Conservation (phyloP, 305 asterid species). For the Lippia alba region DNA sequence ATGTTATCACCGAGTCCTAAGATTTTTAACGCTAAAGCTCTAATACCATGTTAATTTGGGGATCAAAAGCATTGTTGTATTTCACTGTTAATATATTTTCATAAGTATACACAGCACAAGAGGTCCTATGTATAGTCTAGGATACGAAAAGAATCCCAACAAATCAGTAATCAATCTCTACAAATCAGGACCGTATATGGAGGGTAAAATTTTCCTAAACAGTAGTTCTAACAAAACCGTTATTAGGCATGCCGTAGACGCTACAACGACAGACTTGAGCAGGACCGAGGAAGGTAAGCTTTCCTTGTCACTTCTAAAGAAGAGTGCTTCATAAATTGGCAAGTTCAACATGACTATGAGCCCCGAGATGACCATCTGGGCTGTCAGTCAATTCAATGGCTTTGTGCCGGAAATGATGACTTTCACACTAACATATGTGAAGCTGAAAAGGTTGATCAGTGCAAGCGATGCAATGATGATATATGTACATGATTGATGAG, state of each 20-base stretch:
- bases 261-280: constrained; percentile 42
- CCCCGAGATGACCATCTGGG: constrained; percentile 42
- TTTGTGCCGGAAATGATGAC: constrained; percentile 11
- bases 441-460: constrained; percentile 56
- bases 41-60: no score
- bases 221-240: no score
- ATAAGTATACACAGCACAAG: no score
- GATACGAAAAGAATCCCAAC: no score
- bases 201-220: no score
- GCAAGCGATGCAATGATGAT: constrained; percentile 57
- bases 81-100: no score
- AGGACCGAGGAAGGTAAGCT: constrained; percentile 43
- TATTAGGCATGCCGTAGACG: constrained; percentile 33
- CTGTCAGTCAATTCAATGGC: constrained; percentile 7
- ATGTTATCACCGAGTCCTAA: no score
- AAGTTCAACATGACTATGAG: constrained; percentile 39
- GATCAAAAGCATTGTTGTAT: no score
- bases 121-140: no score
- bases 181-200: no score
- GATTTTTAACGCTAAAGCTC: no score
- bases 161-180: no score
- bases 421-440: constrained; percentile 47
- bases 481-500: constrained; percentile 53
- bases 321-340: constrained; percentile 52
- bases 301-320: constrained; percentile 49